Conservation (phyloP, 352 stramenopile genomes). For the Elongisporangium undulatum region DNA sequence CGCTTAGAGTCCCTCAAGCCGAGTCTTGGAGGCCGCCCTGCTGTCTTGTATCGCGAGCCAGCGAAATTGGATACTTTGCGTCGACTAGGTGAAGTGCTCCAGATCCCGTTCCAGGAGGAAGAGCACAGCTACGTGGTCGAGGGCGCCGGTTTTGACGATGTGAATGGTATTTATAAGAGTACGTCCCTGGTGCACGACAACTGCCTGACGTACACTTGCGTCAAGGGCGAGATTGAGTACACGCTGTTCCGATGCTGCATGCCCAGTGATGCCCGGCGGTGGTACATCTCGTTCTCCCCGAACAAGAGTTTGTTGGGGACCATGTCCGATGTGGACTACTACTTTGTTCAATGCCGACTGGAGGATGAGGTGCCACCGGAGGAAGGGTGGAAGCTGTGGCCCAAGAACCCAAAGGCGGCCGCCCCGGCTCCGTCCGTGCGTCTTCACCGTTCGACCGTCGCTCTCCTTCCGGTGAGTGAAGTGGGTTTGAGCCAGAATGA, state of each 20-base stretch:
- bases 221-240: constrained; percentile 74
- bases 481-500: constrained; percentile 6
- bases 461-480: constrained; percentile 2
- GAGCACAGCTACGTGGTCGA: constrained; percentile 86
- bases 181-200: constrained; percentile 71
- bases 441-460: constrained; percentile 67
- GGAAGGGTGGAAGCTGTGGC: constrained; percentile 82
- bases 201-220: constrained; percentile 63
- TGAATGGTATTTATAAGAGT: constrained; percentile 95
- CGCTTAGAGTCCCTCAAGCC: constrained; percentile 80
- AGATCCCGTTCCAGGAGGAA: constrained; percentile 64
- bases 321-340: constrained; percentile 85
- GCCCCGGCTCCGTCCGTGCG: constrained; percentile 58
- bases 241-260: constrained; percentile 98
- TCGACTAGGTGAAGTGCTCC: constrained; percentile 55
- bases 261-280: constrained; percentile 96
- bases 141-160: constrained; percentile 81
- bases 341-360: constrained; percentile 79
- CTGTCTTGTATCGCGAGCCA: constrained; percentile 58
- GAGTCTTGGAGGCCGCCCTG: constrained; percentile 62
- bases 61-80: constrained; percentile 72
- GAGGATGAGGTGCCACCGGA: constrained; percentile 76
- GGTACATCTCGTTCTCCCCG: constrained; percentile 97
- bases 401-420: constrained; percentile 80
- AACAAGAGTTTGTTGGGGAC: constrained; percentile 85